These are phyloP conservation scores for Ogataea paraovalis DNA, from an alignment of 805 yeast species.

Conservation along the genomic window DNA sequence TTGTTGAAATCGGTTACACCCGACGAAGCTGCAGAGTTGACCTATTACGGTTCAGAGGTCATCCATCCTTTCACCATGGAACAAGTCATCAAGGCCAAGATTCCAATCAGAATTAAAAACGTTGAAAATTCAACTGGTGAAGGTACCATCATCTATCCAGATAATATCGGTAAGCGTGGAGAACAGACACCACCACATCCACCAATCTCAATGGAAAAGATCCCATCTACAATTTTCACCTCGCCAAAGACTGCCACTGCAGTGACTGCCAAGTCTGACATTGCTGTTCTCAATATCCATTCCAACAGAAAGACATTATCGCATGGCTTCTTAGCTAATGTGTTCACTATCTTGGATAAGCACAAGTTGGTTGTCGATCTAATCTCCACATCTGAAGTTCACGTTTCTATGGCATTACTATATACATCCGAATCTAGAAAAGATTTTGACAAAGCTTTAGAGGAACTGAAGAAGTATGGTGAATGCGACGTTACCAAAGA, in stretches of 20 bases:
- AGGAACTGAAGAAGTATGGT: conserved; percentile 77
- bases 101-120: conserved; percentile 94
- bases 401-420: conserved; percentile 96
- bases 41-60: conserved; percentile 96
- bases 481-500: conserved; percentile 82
- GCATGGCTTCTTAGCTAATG: conserved; percentile 91
- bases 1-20: conserved; percentile 87
- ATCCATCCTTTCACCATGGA: conserved; percentile 99
- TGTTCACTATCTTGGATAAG: conserved; percentile 81
- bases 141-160: conserved; percentile 94
- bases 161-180: conserved; percentile 78
- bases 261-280: conserved; percentile 89
- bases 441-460: conserved; percentile 66
- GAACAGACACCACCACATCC: conserved; percentile 94
- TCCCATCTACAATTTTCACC: conserved; percentile 36
- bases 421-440: conserved; percentile 57
- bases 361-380: conserved; percentile 88
- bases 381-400: conserved; percentile 96
- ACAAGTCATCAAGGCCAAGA: conserved; percentile 92
- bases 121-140: conserved; percentile 90
- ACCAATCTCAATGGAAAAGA: conserved; percentile 65
- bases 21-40: conserved; percentile 97
- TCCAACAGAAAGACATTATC: conserved; percentile 89
- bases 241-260: conserved; percentile 82
- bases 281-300: conserved; percentile 88